Percentiles rank a stretch among this genome's conserved stretches.
These are phyloP conservation scores for Cladophialophora bantiana DNA, from an alignment of 2,329 filamentous ascomycete species.

Conservation along the genomic window DNA sequence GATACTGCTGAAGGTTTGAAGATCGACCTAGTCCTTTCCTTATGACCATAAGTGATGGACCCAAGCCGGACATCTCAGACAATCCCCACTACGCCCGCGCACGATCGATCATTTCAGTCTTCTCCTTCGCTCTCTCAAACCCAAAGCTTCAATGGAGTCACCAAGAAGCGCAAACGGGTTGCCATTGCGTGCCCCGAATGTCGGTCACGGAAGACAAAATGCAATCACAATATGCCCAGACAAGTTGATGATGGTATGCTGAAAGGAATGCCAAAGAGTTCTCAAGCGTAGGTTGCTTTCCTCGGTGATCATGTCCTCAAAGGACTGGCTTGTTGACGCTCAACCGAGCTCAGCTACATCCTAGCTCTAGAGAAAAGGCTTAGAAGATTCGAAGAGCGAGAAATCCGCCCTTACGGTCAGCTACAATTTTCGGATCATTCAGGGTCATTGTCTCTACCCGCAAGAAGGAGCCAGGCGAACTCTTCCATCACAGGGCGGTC, in stretches of 20 bases:
- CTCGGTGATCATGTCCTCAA: background rate
- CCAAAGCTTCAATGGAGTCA: background rate
- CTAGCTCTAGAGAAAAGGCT: constrained; percentile 1
- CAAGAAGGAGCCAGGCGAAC: background rate
- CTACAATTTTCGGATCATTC: background rate
- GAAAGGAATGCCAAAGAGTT: background rate
- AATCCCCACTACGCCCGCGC: background rate
- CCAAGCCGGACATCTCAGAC: background rate
- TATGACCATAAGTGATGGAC: background rate
- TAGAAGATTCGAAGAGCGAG: background rate
- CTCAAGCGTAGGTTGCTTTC: background rate
- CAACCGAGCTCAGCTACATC: background rate
- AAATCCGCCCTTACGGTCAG: background rate
- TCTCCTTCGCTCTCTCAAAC: background rate
- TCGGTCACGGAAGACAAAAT: background rate
- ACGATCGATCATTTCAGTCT: background rate
- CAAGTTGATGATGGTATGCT: background rate
- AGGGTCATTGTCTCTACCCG: background rate
- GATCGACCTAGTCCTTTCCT: background rate
- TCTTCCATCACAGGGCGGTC: background rate
- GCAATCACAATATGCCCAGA: background rate
- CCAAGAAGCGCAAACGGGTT: background rate
- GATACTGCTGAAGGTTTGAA: background rate
- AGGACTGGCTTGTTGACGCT: background rate
- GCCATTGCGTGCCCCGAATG: constrained; percentile 1